Base-by-base conservation (phyloP, 73 alveolate genomes). In the Diophrys sp. region DNA sequence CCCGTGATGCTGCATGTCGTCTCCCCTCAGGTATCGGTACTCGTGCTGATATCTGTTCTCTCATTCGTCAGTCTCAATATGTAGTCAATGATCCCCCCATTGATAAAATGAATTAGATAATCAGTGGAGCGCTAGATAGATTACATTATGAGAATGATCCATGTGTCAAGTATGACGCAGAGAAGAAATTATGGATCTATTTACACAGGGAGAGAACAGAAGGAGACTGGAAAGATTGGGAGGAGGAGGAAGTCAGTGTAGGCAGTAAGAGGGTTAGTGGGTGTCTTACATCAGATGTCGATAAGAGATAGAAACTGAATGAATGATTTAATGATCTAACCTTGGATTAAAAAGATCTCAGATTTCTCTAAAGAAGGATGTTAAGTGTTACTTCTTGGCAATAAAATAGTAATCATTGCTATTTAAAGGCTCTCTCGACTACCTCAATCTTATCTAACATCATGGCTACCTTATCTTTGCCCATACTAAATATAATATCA, bases 21-120 rank as follows among this genome's bases (percentile, higher is more conserved):
- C 80, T 97, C 30, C 99, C 98, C 24, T 97, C 96, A 72, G 99
- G 99, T 29, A 96, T 96, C 14, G 99, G 99, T 25, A 97, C 99
- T 1, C 90, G 99, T 83, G 95, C 98, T 14, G 99, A 97, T 80
- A 97, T 97, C 29, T 89, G 97, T 71, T 95, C 89, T 53, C 90
- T 97, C 54, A 89, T 96, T 2, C 90, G 94, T 68, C 96, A 96
- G 70, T 85, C 97, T 33, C 93, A 97, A 83, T 97, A 91, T 85
- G 87, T 97, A 11, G 95, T 86, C 74, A 91, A 86, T 70, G 92
- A 91, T 70, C 81, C 83, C 56, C 78, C 98, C 25, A 98, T 96
- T 79, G 87, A 84, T 62, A 87, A 72, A 83, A 84, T 97, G 34
- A 90, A 91, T 78, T 90, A 84, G 70, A 88, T 97, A 34, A 98